Evolutionary conservation across 768 basidiomycete species (phyloP).

Genomic region (Cystofilobasidium bisporidii): DNA sequence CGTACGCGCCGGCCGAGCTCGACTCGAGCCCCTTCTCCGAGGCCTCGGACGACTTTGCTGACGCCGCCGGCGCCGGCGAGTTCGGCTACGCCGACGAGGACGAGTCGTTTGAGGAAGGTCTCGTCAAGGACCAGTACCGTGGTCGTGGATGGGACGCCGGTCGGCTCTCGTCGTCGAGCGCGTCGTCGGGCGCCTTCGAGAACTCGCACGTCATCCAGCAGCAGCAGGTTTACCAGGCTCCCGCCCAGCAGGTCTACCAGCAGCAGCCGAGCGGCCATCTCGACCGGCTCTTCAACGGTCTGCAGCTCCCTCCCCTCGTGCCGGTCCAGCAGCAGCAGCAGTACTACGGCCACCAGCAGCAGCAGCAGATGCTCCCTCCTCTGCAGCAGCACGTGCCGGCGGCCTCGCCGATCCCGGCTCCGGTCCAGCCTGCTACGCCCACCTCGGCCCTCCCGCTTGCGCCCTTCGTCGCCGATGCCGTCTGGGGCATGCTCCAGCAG

Average conservation of each 20-base stretch:
- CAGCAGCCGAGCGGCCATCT: conserved; percentile 16
- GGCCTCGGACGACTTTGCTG: conserved; percentile 5
- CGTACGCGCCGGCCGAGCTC: too few species aligned
- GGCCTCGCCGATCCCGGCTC: not conserved
- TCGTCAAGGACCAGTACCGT: conserved; percentile 23
- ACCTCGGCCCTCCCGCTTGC: conserved; percentile 22
- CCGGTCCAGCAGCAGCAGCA: conserved; percentile 4
- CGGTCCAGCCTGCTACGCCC: not conserved
- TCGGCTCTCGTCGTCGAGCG: not conserved
- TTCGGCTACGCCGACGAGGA: conserved; percentile 13
- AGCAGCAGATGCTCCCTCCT: conserved; percentile 12
- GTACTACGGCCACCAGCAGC: conserved; percentile 13
- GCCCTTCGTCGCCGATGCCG: conserved; percentile 19
- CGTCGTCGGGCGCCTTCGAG: not conserved
- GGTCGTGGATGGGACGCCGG: conserved; percentile 16
- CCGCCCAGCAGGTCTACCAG: conserved; percentile 11
- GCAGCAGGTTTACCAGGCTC: not conserved
- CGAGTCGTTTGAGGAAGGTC: conserved; percentile 14
- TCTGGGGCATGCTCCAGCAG: conserved; percentile 22
- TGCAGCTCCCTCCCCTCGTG: conserved; percentile 9
- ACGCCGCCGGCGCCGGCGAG: not conserved
- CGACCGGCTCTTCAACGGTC: conserved; percentile 21
- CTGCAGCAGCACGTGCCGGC: conserved; percentile 1
- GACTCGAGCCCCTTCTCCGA: conserved; percentile 5
- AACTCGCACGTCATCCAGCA: not conserved